A percentile compares a stretch with the other conserved stretches of the same genome.
These are phyloP conservation scores for Hordeum marinum DNA, from an alignment of 176 grass and related monocot genomes.

Conservation along the genomic window DNA sequence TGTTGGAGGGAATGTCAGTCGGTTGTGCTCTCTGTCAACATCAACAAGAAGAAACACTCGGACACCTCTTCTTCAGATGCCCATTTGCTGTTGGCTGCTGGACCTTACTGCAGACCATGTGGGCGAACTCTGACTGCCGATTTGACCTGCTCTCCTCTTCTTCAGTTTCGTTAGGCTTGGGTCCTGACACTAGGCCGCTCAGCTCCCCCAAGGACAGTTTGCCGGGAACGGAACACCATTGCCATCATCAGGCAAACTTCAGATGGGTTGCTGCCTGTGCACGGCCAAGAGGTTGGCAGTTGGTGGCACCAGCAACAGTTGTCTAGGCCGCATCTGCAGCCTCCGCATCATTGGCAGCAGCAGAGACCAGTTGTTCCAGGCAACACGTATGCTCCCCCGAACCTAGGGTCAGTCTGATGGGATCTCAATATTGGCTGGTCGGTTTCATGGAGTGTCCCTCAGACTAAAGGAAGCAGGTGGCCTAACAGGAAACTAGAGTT, in stretches of 20 bases:
- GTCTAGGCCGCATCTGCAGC: slow-evolving; percentile 12
- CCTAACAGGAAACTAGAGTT: too few relatives aligned
- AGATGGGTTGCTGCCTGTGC: neutral
- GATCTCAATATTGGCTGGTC: neutral
- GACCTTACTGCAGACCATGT: too few relatives aligned
- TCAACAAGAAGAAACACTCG: too few relatives aligned
- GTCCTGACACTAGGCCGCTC: neutral
- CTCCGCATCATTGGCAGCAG: slow-evolving; percentile 31
- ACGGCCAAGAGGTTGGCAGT: neutral
- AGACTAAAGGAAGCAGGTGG: too few relatives aligned
- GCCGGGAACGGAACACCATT: slow-evolving; percentile 40
- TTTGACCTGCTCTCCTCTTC: too few relatives aligned
- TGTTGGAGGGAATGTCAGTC: too few relatives aligned
- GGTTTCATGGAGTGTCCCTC: neutral
- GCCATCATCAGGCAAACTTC: slow-evolving; percentile 34
- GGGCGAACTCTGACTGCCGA: too few relatives aligned
- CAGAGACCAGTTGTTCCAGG: slow-evolving; percentile 37
- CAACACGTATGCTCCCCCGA: slow-evolving; percentile 43
- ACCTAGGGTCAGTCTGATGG: slow-evolving; percentile 50
- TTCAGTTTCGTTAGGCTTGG: too few relatives aligned
- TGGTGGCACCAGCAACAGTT: neutral
- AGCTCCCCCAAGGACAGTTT: slow-evolving; percentile 33
- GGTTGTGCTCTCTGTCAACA: too few relatives aligned
- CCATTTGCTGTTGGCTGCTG: too few relatives aligned
- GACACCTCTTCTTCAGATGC: too few relatives aligned